phyloP scores from a whole-genome alignment of 352 stramenopile species.

The Phytophthora aleatoria region DNA sequence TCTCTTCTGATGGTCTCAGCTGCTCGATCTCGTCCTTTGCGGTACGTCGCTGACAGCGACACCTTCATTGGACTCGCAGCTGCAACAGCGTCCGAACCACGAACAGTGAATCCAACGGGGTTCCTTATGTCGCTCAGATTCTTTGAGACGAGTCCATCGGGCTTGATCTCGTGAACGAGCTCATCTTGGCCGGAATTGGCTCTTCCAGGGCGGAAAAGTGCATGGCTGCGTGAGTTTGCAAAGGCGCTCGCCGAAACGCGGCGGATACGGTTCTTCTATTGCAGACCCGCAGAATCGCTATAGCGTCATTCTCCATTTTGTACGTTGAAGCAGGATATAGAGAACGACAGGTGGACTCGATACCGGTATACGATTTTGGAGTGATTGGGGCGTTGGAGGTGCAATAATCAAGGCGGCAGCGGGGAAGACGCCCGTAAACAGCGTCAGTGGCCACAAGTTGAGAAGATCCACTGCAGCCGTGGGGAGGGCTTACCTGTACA shows the following conservation, averaged over 20 bases:
- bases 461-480: constrained; percentile 19
- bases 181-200: not conserved
- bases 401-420: constrained; percentile 9
- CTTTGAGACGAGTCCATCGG: constrained; percentile 2
- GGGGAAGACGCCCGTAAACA: constrained; percentile 9
- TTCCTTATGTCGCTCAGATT: not conserved
- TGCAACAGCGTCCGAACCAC: not conserved
- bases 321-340: not conserved
- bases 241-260: not conserved
- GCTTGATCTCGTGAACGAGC: not conserved
- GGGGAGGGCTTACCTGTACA: not conserved
- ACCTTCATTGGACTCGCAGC: not conserved
- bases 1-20: not conserved
- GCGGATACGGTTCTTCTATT: not conserved
- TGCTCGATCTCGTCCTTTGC: constrained; percentile 7
- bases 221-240: not conserved
- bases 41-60: not conserved
- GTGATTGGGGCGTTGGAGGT: not conserved
- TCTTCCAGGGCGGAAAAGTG: not conserved
- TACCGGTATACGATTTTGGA: no score
- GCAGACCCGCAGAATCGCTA: not conserved
- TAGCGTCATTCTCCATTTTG: not conserved
- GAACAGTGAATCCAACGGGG: not conserved
- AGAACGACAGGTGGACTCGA: not conserved
- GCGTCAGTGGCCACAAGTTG: constrained; percentile 11